Evolutionary conservation across 1,284 basidiomycete genomes (phyloP).

Genomic region (Cystodermella granulosa): DNA sequence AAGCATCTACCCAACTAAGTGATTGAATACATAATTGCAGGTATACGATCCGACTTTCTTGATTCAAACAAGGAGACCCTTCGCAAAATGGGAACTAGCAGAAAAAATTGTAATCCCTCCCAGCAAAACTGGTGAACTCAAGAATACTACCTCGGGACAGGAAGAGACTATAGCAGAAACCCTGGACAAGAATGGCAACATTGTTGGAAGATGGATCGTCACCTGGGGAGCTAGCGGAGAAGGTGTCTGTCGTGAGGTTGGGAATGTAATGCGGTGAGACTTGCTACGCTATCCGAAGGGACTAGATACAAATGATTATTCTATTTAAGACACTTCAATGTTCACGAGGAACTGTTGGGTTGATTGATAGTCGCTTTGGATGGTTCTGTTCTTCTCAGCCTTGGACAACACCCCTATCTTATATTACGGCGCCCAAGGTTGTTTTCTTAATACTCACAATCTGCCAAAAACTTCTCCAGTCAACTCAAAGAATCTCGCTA

Average conservation of each 20-base stretch:
- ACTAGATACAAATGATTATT: background rate
- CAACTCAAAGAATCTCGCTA: too few relatives aligned
- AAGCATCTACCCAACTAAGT: too few relatives aligned
- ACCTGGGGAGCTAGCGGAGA: constrained; percentile 62
- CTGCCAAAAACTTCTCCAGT: too few relatives aligned
- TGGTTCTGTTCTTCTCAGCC: too few relatives aligned
- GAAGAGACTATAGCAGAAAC: constrained; percentile 79
- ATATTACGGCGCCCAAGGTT: too few relatives aligned
- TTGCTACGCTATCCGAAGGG: constrained; percentile 1
- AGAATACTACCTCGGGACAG: constrained; percentile 42
- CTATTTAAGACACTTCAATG: constrained; percentile 65
- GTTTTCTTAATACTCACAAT: too few relatives aligned
- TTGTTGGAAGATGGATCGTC: constrained; percentile 75
- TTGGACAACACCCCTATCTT: too few relatives aligned
- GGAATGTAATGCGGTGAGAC: constrained; percentile 59
- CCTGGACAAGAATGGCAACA: constrained; percentile 53
- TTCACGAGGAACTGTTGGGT: constrained; percentile 71
- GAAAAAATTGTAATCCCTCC: constrained; percentile 47
- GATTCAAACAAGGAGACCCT: constrained; percentile 62
- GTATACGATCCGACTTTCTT: constrained; percentile 74
- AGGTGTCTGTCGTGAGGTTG: constrained; percentile 57
- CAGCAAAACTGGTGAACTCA: constrained; percentile 31
- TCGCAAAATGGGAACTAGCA: constrained; percentile 79
- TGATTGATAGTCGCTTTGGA: too few relatives aligned
- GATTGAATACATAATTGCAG: too few relatives aligned